phyloP scores from a whole-genome alignment of 805 yeast species.

The Lipomyces yamadae region DNA sequence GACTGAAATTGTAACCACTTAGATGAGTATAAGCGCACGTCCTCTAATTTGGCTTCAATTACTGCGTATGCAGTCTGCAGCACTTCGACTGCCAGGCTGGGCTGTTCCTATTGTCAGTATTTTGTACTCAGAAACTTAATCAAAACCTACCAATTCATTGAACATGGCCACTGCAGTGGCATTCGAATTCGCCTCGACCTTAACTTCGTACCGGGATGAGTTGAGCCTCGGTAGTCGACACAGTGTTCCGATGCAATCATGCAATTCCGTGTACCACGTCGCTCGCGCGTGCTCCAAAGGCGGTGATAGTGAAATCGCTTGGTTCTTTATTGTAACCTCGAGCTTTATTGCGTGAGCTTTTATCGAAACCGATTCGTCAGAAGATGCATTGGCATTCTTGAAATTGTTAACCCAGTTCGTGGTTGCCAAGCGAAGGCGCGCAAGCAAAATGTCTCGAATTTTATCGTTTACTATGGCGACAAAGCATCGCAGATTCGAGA shows the following conservation, averaged over 20 bases:
- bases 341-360: slow-evolving; percentile 24
- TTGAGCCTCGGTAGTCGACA: slow-evolving; percentile 29
- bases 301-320: slow-evolving; percentile 42
- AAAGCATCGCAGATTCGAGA: slow-evolving; percentile 45
- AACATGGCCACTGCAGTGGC: slow-evolving; percentile 6
- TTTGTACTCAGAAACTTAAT: neutral
- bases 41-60: slow-evolving; percentile 46
- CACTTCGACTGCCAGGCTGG: slow-evolving; percentile 15
- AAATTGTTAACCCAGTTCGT: slow-evolving; percentile 40
- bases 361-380: slow-evolving; percentile 5
- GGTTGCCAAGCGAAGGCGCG: slow-evolving; percentile 41
- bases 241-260: slow-evolving; percentile 33
- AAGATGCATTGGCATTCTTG: slow-evolving; percentile 13
- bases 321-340: slow-evolving; percentile 42
- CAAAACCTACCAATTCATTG: slow-evolving; percentile 12
- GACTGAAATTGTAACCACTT: slow-evolving; percentile 63
- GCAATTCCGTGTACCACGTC: slow-evolving; percentile 34
- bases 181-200: neutral
- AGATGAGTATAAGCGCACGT: slow-evolving; percentile 49
- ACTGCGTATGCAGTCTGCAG: slow-evolving; percentile 32
- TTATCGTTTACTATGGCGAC: slow-evolving; percentile 47
- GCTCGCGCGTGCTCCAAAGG: slow-evolving; percentile 40
- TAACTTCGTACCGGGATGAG: slow-evolving; percentile 30
- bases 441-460: slow-evolving; percentile 42
- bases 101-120: slow-evolving; percentile 2